Evolutionary conservation across 2,329 filamentous ascomycete genomes (phyloP), one percentile per base, ranked within the genome.

Genomic region (Alternaria longipes): DNA sequence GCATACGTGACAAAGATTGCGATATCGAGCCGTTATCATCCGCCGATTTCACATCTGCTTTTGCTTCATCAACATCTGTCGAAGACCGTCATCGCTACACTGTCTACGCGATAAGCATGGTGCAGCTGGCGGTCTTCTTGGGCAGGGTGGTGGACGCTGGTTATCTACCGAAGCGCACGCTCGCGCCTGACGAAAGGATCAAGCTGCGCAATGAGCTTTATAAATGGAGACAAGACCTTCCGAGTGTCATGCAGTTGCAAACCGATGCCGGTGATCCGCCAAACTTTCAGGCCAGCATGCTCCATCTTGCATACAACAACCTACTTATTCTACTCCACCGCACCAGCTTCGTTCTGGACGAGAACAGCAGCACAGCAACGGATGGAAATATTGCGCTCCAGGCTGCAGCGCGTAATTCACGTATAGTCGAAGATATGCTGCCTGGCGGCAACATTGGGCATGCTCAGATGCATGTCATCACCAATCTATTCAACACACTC

Each of bases 1-100:
- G 83, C 1, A 83, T 84, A 34, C 80, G 81, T 7, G 82, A 85
- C 30, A 81, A 84, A 58, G 83, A 84, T 36, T 84, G 83, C 55
- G 82, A 84, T 58, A 74, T 83, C 8, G 77, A 78, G 8, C 74
- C 79, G 47, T 73, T 83, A 1, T 66, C 75, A 5, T 59, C 70
- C 12, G 67, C 72, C 0, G 80, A 84, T 66, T 78, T 82, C 30
- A 67, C 78, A 44, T 72, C 77, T 44, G 69, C 78, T 14, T 73
- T 75, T 46, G 40, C 70, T 5, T 56, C 70, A 1, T 61, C 69
- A 18, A 60, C 72, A 40, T 56, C 69, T 12, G 59, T 68, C 2
- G 60, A 74, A 22, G 74, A 80, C 60, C 65, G 77, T 16, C 67
- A 63, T 26, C 77, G 76, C 26, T 74, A 61, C 12, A 69, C 63